Base-by-base conservation (phyloP, 1,139 yeast genomes). In the Yamadazyma sp. region DNA sequence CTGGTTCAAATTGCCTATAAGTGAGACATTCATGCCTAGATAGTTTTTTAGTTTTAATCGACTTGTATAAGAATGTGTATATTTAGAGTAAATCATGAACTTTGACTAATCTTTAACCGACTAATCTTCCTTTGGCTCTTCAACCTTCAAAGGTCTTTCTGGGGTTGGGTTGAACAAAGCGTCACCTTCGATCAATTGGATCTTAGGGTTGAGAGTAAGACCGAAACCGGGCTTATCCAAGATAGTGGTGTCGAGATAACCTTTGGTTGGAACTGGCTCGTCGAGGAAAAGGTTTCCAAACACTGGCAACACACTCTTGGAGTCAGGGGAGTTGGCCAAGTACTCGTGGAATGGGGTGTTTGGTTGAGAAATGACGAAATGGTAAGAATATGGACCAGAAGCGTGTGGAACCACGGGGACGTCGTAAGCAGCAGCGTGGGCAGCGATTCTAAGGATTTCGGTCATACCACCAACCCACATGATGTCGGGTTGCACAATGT, bases 391-490 rank as follows among this genome's bases (percentile, higher is more conserved):
- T 33, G 77, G 75, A 40, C 77, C 77, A 15, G 73, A 66, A 26
- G 77, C 77, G 48, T 73, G 77, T 29, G 77, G 76, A 39, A 73
- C 77, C 34, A 73, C 74, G 20, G 77, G 77, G 34, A 72, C 67
- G 47, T 73, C 78, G 47, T 73, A 73, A 17, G 77, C 77, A 39
- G 74, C 75, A 20, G 77, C 77, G 50, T 71, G 76, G 16, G 66
- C 68, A 36, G 75, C 67, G 32, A 73, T 60, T 48, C 69, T 66
- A 41, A 72, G 55, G 31, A 70, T 55, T 54, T 72, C 77, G 20
- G 77, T 71, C 59, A 72, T 51, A 26, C 77, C 77, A 34, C 77
- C 77, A 43, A 71, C 73, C 77, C 77, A 73, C 77, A 73, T 73
- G 38, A 73, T 72, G 51, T 73, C 78, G 15, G 77, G 77, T 51